phyloP scores from a whole-genome alignment of 768 basidiomycete genomes.

The Agaricus subrufescens region DNA sequence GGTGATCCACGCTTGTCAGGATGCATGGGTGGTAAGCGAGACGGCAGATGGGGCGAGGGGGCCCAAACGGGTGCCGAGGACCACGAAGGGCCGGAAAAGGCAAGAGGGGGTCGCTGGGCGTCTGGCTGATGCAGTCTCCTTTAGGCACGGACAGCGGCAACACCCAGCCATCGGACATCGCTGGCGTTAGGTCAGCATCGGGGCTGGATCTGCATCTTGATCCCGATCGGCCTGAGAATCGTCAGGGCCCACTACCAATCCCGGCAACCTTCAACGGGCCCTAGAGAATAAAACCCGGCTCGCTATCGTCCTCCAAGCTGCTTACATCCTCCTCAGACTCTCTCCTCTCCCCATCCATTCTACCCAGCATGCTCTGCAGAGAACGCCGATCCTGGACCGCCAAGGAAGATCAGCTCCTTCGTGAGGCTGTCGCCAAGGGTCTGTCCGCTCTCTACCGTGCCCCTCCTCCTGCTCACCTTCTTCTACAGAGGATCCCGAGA shows the following conservation, averaged over 20 bases:
- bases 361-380: constrained; percentile 28
- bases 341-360: constrained; percentile 14
- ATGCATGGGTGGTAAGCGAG: constrained; percentile 4
- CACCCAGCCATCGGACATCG: constrained; percentile 21
- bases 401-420: constrained; percentile 48
- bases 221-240: constrained; percentile 30
- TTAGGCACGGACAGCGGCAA: constrained; percentile 21
- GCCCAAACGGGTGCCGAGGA: constrained; percentile 25
- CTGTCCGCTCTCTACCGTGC: background rate
- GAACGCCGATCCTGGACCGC: constrained; percentile 50
- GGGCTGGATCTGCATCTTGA: constrained; percentile 23
- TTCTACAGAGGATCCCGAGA: constrained; percentile 48
- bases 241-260: constrained; percentile 22
- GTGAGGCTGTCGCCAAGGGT: constrained; percentile 48
- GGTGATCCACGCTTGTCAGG: constrained; percentile 17
- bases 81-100: background rate
- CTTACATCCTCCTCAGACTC: constrained; percentile 15
- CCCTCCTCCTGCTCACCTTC: constrained; percentile 12
- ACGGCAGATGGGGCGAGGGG: background rate
- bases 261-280: constrained; percentile 18
- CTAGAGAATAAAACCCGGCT: constrained; percentile 20
- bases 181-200: constrained; percentile 13
- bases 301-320: constrained; percentile 18
- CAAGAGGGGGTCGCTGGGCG: too few relatives aligned
- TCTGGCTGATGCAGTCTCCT: constrained; percentile 9